A percentile compares a stretch with the other conserved stretches of the same genome.
phyloP scores from a whole-genome alignment of 345 rosid species.

The Conringia planisiliqua region DNA sequence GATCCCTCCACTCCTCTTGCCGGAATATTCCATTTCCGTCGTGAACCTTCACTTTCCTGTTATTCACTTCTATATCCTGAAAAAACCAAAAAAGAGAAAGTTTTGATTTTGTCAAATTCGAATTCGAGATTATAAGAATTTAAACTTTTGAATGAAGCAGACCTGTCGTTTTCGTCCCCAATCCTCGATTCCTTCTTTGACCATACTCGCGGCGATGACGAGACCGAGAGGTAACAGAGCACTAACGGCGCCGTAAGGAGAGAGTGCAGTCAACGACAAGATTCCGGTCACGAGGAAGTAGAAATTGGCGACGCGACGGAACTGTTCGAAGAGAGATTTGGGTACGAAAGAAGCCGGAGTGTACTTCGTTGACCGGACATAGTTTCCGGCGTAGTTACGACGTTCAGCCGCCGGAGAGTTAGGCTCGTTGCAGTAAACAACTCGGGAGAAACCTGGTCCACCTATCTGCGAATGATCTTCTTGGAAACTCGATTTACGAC shows the following conservation, averaged over 20 bases:
- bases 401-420: constrained; percentile 52
- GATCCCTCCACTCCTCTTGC: constrained; percentile 64
- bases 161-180: constrained; percentile 88
- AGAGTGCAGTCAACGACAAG: constrained; percentile 67
- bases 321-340: constrained; percentile 85
- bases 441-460: constrained; percentile 91
- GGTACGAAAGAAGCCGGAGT: constrained; percentile 74
- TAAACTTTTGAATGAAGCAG: background rate
- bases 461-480: constrained; percentile 80
- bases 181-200: constrained; percentile 82
- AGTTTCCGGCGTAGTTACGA: constrained; percentile 52
- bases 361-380: constrained; percentile 82
- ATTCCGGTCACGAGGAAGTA: constrained; percentile 81
- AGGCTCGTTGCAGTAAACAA: constrained; percentile 78
- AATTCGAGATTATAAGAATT: too few species aligned
- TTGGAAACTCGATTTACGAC: constrained; percentile 61
- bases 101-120: background rate
- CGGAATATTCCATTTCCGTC: constrained; percentile 53
- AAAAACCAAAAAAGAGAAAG: background rate
- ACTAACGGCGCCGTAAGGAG: constrained; percentile 80
- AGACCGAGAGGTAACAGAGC: constrained; percentile 76
- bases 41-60: constrained; percentile 66
- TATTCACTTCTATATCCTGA: constrained; percentile 75
- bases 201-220: constrained; percentile 87
- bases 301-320: constrained; percentile 88